phyloP scores from a whole-genome alignment of 345 rosid genomes.

The Citrus sinensis region DNA sequence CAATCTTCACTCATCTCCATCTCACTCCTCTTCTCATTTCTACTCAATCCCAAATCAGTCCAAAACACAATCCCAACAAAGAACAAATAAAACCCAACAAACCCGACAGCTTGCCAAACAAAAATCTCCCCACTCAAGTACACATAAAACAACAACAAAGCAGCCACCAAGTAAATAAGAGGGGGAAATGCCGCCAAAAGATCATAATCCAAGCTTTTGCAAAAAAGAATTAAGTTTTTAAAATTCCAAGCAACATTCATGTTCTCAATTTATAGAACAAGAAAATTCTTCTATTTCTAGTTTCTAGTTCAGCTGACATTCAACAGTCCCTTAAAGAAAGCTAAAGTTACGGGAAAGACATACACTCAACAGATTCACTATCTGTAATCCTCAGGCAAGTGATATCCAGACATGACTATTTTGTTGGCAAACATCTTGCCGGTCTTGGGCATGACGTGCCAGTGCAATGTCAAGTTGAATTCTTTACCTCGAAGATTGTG shows the following conservation, averaged over 20 bases:
- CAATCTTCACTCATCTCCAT: slow-evolving; percentile 26
- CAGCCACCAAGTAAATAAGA: slow-evolving; percentile 37
- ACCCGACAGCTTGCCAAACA: slow-evolving; percentile 87
- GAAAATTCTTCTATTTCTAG: slow-evolving; percentile 1
- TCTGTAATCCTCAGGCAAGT: slow-evolving; percentile 71
- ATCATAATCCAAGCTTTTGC: neutral
- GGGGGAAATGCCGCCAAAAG: neutral
- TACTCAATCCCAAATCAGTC: slow-evolving; percentile 71
- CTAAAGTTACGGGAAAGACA: slow-evolving; percentile 30
- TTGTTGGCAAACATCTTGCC: slow-evolving; percentile 89
- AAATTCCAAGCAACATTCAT: neutral
- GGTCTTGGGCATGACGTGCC: slow-evolving; percentile 97
- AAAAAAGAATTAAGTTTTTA: neutral
- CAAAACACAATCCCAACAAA: slow-evolving; percentile 89
- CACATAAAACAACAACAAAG: slow-evolving; percentile 71
- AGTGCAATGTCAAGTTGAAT: slow-evolving; percentile 86
- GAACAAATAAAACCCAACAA: slow-evolving; percentile 76
- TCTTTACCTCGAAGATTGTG: slow-evolving; percentile 75
- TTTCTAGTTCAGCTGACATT: slow-evolving; percentile 8
- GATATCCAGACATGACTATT: slow-evolving; percentile 70
- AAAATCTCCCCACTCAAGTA: slow-evolving; percentile 95
- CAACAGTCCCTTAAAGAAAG: slow-evolving; percentile 9
- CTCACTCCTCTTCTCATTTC: slow-evolving; percentile 23
- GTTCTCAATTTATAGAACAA: slow-evolving; percentile 3
- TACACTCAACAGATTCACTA: slow-evolving; percentile 24